These are phyloP conservation scores for Coelastrella sp. DNA, from an alignment of 139 green algal genomes.

Conservation along the genomic window DNA sequence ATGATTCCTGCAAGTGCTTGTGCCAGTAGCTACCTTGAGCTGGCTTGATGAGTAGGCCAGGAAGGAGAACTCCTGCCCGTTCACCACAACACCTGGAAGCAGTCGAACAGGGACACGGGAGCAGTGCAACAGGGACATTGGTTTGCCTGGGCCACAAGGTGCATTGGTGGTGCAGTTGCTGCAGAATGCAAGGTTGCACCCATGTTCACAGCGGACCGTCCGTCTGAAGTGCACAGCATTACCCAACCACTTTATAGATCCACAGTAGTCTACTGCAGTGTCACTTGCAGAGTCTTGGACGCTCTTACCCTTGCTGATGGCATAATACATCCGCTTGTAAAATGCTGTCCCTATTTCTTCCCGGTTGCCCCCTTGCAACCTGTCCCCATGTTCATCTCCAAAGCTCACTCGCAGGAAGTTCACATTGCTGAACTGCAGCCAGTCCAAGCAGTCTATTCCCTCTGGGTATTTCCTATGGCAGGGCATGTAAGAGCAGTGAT, in stretches of 20 bases:
- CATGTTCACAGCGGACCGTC: too few relatives aligned
- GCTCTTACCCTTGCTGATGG: constrained; percentile 7
- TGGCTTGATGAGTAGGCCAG: constrained; percentile 54
- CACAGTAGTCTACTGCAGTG: too few relatives aligned
- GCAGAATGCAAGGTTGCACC: too few relatives aligned
- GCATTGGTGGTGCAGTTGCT: too few relatives aligned
- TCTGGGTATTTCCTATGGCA: neutral
- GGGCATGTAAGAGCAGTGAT: neutral
- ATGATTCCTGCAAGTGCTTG: neutral
- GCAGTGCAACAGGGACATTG: too few relatives aligned
- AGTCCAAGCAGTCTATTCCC: neutral
- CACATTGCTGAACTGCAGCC: neutral
- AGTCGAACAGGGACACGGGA: neutral
- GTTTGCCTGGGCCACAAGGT: too few relatives aligned
- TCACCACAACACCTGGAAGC: constrained; percentile 31
- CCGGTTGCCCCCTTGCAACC: neutral
- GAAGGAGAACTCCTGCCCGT: constrained; percentile 43
- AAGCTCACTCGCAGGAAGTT: constrained; percentile 54
- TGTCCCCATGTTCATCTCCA: constrained; percentile 32
- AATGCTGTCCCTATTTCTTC: neutral
- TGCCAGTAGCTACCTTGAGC: constrained; percentile 40
- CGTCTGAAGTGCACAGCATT: too few relatives aligned
- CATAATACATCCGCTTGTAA: constrained; percentile 18
- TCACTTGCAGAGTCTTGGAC: too few relatives aligned
- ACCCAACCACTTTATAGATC: too few relatives aligned